Base-by-base conservation (phyloP, 2,329 filamentous ascomycete species). In the Phialophora chinensis region DNA sequence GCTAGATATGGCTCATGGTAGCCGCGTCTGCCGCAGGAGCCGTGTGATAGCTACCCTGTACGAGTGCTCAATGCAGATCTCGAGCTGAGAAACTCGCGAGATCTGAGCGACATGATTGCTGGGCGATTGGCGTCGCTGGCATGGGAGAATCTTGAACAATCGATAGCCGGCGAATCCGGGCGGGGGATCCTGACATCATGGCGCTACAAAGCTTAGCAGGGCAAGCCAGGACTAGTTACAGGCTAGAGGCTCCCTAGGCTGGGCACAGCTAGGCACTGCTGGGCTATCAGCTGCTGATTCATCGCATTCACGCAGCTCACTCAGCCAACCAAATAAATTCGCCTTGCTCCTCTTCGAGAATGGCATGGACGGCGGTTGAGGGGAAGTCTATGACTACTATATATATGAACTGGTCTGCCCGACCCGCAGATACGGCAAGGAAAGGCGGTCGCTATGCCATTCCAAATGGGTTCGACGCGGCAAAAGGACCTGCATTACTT, bases 401-500 rank as follows among this genome's bases (percentile, higher is more conserved):
- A 44, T n/a, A 44, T 44, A 44, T 44, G 17, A n/a, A 44, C 38
- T 44, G 38, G 38, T 5, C 38, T 44, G 17, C 14, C 38, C 12
- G 38, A n/a, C 12, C 38, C 14, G 38, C 14, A 4, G 14, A 17
- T 17, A 44, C 14, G 38, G 7, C 38, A 44, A 7, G 12, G 17
- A 44, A 44, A 44, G 38, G 4, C 38, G 38, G 38, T 44, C 38
- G 38, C 38, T 50, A 53, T 14, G 31, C 61, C 60, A 67, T 63
- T 23, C 38, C 58, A 56, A 62, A 59, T 4, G 58, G 44, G n/a
- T 57, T 27, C 11, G 57, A 81, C 73, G 54, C 29, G 4, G 47
- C 59, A 53, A 61, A 52, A 75, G 85, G 86, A 63, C 87, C 82
- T 60, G 82, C 82, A 71, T 87, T 86, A 23, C 85, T 78, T 33